These are phyloP conservation scores for Paecilomyces dactylethromorphus DNA, from an alignment of 2,329 filamentous ascomycete species.

Conservation along the genomic window DNA sequence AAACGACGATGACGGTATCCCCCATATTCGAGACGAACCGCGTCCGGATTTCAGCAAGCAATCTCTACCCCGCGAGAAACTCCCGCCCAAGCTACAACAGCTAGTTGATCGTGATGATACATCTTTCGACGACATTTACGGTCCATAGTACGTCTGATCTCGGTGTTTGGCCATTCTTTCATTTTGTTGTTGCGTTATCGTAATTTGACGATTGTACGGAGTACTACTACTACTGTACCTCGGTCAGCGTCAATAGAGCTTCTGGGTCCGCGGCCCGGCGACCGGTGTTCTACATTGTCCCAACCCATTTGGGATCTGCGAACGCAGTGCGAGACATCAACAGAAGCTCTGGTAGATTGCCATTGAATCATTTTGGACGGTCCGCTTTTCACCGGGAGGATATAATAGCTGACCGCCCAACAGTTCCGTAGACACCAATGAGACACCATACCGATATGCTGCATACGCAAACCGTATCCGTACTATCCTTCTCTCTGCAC, in stretches of 20 bases:
- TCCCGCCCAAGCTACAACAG: constrained; percentile 50
- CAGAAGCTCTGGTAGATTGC: not conserved
- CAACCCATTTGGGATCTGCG: not conserved
- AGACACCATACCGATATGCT: constrained; percentile 81
- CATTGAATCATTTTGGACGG: not conserved
- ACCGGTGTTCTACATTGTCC: not conserved
- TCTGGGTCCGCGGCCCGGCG: not conserved
- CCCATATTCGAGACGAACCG: constrained; percentile 22
- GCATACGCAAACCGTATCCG: constrained; percentile 81
- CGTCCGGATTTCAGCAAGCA: constrained; percentile 16
- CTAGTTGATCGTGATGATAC: constrained; percentile 59
- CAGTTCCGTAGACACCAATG: constrained; percentile 71
- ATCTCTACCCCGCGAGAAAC: constrained; percentile 43
- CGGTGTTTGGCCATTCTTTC: constrained; percentile 1
- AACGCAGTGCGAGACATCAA: not conserved
- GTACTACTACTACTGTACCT: constrained; percentile 1
- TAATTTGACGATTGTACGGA: not conserved
- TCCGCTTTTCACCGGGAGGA: constrained; percentile 1
- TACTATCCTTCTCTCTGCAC: constrained; percentile 81
- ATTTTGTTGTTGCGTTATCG: not conserved
- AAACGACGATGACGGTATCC: constrained; percentile 9
- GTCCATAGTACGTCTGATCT: constrained; percentile 61
- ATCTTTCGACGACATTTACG: constrained; percentile 69
- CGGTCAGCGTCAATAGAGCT: not conserved
- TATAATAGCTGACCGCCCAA: constrained; percentile 8